A percentile compares a stretch with the other conserved stretches of the same genome.
Conservation (phyloP, 2,329 filamentous ascomycete genomes). For the Emericellopsis cladophorae region DNA sequence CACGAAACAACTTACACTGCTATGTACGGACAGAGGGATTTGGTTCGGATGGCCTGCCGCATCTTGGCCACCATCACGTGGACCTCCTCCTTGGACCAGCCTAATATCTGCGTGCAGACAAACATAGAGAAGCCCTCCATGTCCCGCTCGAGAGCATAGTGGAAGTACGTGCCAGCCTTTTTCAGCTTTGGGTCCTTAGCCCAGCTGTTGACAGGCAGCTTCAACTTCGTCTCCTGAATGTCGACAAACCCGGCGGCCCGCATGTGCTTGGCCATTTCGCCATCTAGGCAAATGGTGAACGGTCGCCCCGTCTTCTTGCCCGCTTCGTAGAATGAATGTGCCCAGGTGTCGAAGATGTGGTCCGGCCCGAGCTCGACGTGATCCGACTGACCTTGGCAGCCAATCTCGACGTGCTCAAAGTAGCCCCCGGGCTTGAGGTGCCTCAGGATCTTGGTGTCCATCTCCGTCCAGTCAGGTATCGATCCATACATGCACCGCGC, state of each 20-base stretch:
- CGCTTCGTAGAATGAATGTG: conserved; percentile 8
- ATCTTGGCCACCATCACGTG: conserved; percentile 18
- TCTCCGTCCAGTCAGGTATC: conserved; percentile 13
- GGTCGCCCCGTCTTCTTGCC: conserved; percentile 9
- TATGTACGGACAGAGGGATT: conserved; percentile 22
- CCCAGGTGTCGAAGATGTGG: conserved; percentile 8
- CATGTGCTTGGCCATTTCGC: conserved; percentile 4
- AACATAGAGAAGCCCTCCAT: conserved; percentile 21
- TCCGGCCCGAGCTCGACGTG: conserved; percentile 9
- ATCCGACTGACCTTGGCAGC: conserved; percentile 8
- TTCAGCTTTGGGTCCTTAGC: conserved; percentile 36
- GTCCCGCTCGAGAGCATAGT: conserved; percentile 18
- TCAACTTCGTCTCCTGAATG: conserved; percentile 7
- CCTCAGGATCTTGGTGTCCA: conserved; percentile 10
- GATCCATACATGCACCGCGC: conserved; percentile 16
- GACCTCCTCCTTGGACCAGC: conserved; percentile 19
- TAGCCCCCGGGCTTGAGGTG: conserved; percentile 39
- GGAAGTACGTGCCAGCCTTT: conserved; percentile 19
- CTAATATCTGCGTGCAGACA: conserved; percentile 21
- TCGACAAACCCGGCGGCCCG: conserved; percentile 8
- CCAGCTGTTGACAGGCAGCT: conserved; percentile 38
- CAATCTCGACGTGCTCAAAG: conserved; percentile 42
- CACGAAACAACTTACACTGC: conserved; percentile 17
- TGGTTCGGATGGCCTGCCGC: conserved; percentile 20
- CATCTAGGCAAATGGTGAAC: conserved; percentile 6